Evolutionary conservation across 371 early-diverging fungal species (phyloP).

Genomic region (Lichtheimia hyalospora): DNA sequence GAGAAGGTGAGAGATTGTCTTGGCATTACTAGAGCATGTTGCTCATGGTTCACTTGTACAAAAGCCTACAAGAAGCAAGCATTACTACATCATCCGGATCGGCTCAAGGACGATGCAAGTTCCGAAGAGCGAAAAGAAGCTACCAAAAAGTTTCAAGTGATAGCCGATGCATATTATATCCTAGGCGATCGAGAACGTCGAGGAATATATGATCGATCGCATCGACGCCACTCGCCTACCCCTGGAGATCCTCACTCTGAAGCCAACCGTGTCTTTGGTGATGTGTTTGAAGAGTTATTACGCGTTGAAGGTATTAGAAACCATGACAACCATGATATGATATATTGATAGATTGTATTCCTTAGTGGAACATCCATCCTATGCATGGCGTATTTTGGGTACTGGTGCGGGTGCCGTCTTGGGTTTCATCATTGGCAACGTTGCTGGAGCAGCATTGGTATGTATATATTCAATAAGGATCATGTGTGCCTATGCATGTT

Average conservation of each 20-base stretch:
- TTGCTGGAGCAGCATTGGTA: constrained; percentile 33
- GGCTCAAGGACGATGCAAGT: constrained; percentile 54
- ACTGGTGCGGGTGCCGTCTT: constrained; percentile 27
- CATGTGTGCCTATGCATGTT: background rate
- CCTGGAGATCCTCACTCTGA: constrained; percentile 10
- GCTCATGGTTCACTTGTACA: background rate
- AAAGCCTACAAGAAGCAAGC: constrained; percentile 80
- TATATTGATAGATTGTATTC: background rate
- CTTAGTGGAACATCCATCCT: constrained; percentile 27
- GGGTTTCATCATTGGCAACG: constrained; percentile 35
- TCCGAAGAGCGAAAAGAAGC: constrained; percentile 67
- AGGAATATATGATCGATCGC: constrained; percentile 74
- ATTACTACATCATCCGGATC: constrained; percentile 79
- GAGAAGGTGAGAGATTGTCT: constrained; percentile 20
- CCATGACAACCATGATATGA: background rate
- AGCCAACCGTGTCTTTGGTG: constrained; percentile 29
- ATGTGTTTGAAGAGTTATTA: constrained; percentile 33
- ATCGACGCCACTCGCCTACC: constrained; percentile 5
- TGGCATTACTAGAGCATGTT: background rate
- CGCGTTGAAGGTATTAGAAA: constrained; percentile 24
- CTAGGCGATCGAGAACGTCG: constrained; percentile 74
- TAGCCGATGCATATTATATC: constrained; percentile 81
- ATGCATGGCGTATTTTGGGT: constrained; percentile 29
- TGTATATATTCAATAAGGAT: constrained; percentile 4
- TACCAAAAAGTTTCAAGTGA: constrained; percentile 73